phyloP scores from a whole-genome alignment of 2,329 filamentous ascomycete species.

The Ophiostoma sp. region DNA sequence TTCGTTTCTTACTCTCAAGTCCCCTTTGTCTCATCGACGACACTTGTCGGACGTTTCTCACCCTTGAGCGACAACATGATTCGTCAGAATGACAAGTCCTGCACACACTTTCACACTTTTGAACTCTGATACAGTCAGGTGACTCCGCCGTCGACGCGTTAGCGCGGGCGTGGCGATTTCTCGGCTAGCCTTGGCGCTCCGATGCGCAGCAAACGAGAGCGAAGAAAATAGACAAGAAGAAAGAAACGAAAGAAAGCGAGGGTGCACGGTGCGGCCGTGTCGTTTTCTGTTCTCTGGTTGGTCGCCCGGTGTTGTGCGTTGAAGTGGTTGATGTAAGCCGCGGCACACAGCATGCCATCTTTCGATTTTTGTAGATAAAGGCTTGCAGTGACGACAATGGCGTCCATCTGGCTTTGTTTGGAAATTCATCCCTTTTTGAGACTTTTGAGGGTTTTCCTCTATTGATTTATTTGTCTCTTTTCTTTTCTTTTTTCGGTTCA shows the following conservation, averaged over 20 bases:
- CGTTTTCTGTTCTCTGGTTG: not conserved
- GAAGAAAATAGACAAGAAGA: not conserved
- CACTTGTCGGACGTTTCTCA: not conserved
- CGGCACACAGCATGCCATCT: not conserved
- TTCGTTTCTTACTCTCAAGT: not conserved
- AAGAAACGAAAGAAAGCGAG: not conserved
- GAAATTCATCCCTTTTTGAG: not conserved
- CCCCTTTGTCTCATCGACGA: not conserved
- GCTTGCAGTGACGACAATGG: not conserved
- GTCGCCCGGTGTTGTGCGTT: not conserved
- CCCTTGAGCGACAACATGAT: not conserved
- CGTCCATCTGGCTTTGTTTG: not conserved
- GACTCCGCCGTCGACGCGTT: not conserved
- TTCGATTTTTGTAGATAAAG: not conserved
- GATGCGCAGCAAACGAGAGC: not conserved
- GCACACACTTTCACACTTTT: not conserved
- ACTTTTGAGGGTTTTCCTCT: not conserved
- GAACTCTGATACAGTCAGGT: conserved; percentile 2
- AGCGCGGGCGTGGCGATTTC: conserved; percentile 13
- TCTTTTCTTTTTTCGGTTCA: not conserved
- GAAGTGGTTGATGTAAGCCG: not conserved
- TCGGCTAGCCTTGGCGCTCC: not conserved
- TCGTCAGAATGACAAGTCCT: not conserved
- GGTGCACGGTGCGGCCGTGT: conserved; percentile 1
- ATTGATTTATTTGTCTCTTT: not conserved